A percentile compares a stretch with the other conserved stretches of the same genome.
Evolutionary conservation across 2,329 filamentous ascomycete species (phyloP).

Genomic region (Herpotrichia juniperi): DNA sequence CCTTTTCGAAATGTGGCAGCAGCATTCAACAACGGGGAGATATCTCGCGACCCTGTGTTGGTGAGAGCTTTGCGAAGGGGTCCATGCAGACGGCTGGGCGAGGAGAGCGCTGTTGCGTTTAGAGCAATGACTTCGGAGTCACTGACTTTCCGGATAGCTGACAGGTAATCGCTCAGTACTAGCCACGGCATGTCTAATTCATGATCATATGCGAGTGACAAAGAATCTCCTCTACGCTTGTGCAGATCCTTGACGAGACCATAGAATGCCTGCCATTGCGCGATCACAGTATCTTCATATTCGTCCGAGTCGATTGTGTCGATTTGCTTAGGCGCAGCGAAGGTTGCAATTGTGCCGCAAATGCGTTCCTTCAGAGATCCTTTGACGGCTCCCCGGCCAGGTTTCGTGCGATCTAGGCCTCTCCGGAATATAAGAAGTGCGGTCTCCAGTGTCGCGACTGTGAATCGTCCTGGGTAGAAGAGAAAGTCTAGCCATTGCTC

Average conservation of each 20-base stretch:
- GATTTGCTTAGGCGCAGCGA: conserved; percentile 68
- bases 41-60: conserved; percentile 51
- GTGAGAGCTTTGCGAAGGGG: conserved; percentile 41
- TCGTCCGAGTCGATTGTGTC: conserved; percentile 76
- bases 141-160: conserved; percentile 80
- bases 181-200: conserved; percentile 79
- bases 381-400: conserved; percentile 34
- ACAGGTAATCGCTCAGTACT: conserved; percentile 80
- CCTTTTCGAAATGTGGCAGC: conserved; percentile 72
- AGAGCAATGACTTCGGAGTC: conserved; percentile 75
- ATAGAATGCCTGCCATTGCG: conserved; percentile 90
- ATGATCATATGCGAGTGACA: conserved; percentile 77
- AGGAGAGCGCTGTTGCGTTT: conserved; percentile 60
- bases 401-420: conserved; percentile 51
- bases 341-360: conserved; percentile 72
- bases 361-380: conserved; percentile 76
- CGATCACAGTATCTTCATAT: conserved; percentile 75
- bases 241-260: conserved; percentile 85
- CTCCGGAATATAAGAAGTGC: conserved; percentile 82
- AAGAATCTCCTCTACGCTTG: conserved; percentile 79
- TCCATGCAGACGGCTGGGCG: conserved; percentile 20
- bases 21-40: conserved; percentile 69
- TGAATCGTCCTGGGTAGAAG: conserved; percentile 82
- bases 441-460: conserved; percentile 78
- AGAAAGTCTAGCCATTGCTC: conserved; percentile 89